Conservation (phyloP, 495 filamentous ascomycete genomes). For the Hypoxylon crocopeplum region DNA sequence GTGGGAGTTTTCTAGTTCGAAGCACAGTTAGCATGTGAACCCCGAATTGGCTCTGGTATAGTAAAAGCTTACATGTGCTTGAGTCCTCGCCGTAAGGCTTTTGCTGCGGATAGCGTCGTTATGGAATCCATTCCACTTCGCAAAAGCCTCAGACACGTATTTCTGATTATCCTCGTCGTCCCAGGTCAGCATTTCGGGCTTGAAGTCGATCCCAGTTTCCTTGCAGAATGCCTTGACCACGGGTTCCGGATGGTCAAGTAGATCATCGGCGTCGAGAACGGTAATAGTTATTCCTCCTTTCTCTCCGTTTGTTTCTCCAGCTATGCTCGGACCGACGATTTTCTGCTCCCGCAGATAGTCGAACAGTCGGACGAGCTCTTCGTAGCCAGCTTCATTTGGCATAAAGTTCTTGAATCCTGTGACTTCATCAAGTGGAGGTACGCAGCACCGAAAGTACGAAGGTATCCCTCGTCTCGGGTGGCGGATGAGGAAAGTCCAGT, state of each 20-base stretch:
- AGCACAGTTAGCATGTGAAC: not conserved
- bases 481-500: constrained; percentile 97
- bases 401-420: constrained; percentile 90
- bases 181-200: constrained; percentile 80
- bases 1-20: constrained; percentile 45
- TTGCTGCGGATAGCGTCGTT: constrained; percentile 87
- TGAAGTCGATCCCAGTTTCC: constrained; percentile 75
- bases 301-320: constrained; percentile 47
- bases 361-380: constrained; percentile 82
- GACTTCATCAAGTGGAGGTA: constrained; percentile 78
- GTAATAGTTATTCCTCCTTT: constrained; percentile 63
- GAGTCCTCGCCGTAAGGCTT: constrained; percentile 68
- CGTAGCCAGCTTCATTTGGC: constrained; percentile 86
- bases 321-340: constrained; percentile 68
- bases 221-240: constrained; percentile 80
- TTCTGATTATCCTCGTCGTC: constrained; percentile 71
- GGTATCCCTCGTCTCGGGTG: constrained; percentile 88
- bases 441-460: constrained; percentile 93
- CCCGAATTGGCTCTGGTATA: not conserved
- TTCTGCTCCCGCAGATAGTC: constrained; percentile 73
- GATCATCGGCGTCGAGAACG: constrained; percentile 93
- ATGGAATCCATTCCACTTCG: constrained; percentile 97
- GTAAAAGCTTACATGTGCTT: constrained; percentile 66
- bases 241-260: constrained; percentile 79
- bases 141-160: constrained; percentile 72